Evolutionary conservation across 768 basidiomycete species (phyloP).

Genomic region (Termitomyces sp.): DNA sequence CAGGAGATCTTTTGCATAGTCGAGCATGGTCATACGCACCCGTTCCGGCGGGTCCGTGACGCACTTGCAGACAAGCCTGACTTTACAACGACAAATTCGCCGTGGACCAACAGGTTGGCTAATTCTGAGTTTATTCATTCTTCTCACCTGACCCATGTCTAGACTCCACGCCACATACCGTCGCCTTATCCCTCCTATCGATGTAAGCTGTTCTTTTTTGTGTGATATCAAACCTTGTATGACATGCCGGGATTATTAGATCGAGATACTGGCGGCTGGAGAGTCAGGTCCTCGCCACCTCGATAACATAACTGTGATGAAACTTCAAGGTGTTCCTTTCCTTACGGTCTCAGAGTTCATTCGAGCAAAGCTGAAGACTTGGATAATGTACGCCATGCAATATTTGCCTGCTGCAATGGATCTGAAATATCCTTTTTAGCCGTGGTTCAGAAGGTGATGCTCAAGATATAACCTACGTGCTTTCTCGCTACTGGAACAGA

Average conservation of each 20-base stretch:
- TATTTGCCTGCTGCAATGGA: slow-evolving; percentile 11
- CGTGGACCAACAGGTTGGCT: slow-evolving; percentile 82
- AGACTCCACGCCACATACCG: slow-evolving; percentile 78
- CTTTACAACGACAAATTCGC: slow-evolving; percentile 65
- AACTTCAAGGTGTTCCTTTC: slow-evolving; percentile 71
- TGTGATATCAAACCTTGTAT: neutral
- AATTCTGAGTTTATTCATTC: neutral
- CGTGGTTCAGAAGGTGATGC: slow-evolving; percentile 72
- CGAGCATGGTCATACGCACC: slow-evolving; percentile 67
- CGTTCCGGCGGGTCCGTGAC: slow-evolving; percentile 79
- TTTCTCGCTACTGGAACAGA: slow-evolving; percentile 75
- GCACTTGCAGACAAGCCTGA: slow-evolving; percentile 63
- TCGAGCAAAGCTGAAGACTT: slow-evolving; percentile 78
- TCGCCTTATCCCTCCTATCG: slow-evolving; percentile 72
- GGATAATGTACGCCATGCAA: slow-evolving; percentile 64
- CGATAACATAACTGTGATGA: slow-evolving; percentile 64
- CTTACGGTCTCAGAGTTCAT: slow-evolving; percentile 84
- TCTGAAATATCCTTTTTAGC: slow-evolving; percentile 34
- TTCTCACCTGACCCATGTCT: slow-evolving; percentile 11
- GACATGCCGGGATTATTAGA: slow-evolving; percentile 36
- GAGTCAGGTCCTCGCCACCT: slow-evolving; percentile 78
- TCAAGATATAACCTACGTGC: slow-evolving; percentile 68
- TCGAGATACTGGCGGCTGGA: slow-evolving; percentile 80
- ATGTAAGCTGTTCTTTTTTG: slow-evolving; percentile 46
- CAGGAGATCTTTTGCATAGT: slow-evolving; percentile 88